Evolutionary conservation across 2,329 filamentous ascomycete genomes (phyloP).

Genomic region (Amauroascus verrucosus): DNA sequence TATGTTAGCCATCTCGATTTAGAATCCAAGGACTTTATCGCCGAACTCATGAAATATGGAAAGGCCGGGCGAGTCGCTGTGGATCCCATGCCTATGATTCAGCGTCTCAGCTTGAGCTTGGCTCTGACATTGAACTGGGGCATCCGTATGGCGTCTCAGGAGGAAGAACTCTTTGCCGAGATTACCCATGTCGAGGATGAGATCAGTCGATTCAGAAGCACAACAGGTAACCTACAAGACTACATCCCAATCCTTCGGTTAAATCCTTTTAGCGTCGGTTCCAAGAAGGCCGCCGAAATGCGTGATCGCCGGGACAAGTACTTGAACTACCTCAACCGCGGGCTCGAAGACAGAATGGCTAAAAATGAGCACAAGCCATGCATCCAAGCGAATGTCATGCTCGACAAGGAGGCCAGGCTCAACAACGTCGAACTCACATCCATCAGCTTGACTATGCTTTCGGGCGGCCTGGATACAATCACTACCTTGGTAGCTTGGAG

Average conservation of each 20-base stretch:
- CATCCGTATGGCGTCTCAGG: conserved; percentile 48
- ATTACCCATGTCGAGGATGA: conserved; percentile 55
- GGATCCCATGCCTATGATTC: conserved; percentile 59
- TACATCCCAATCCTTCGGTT: conserved; percentile 50
- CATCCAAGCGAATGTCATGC: conserved; percentile 57
- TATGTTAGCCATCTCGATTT: conserved; percentile 54
- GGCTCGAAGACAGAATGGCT: conserved; percentile 51
- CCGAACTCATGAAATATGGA: conserved; percentile 51
- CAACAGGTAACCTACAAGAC: conserved; percentile 52
- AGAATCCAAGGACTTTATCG: conserved; percentile 53
- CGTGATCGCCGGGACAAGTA: conserved; percentile 51
- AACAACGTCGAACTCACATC: conserved; percentile 54
- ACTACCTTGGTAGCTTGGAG: conserved; percentile 58
- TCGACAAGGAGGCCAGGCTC: conserved; percentile 53
- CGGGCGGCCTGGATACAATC: conserved; percentile 56
- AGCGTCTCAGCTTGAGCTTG: conserved; percentile 52
- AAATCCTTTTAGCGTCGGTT: conserved; percentile 53
- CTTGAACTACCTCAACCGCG: conserved; percentile 46
- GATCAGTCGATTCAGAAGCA: conserved; percentile 50
- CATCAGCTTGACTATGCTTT: conserved; percentile 59
- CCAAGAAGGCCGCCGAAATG: conserved; percentile 50
- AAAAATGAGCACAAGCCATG: conserved; percentile 53
- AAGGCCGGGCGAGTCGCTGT: conserved; percentile 45
- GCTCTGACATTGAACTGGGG: conserved; percentile 59
- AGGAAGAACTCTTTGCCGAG: conserved; percentile 52